Evolutionary conservation across 768 basidiomycete genomes (phyloP).

Genomic region (Leucocoprinus sp.): DNA sequence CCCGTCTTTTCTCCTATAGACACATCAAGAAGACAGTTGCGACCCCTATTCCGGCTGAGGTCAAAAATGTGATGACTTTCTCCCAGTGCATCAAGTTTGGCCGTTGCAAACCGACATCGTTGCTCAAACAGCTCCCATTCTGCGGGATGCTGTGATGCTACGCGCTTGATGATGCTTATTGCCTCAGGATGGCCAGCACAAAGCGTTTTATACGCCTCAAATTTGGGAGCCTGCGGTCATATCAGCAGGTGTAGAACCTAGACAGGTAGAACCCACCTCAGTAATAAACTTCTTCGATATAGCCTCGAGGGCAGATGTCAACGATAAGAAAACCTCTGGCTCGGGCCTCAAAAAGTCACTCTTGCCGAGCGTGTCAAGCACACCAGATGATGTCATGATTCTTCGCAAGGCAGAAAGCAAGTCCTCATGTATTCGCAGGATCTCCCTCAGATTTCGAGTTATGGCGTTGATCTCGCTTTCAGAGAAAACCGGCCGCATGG

Average conservation of each 20-base stretch:
- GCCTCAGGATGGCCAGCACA: conserved; percentile 86
- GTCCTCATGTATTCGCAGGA: conserved; percentile 61
- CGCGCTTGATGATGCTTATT: conserved; percentile 59
- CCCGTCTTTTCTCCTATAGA: conserved; percentile 11
- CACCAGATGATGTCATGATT: conserved; percentile 44
- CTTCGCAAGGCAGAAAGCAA: conserved; percentile 49
- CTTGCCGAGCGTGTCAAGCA: conserved; percentile 26
- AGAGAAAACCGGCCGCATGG: conserved; percentile 39
- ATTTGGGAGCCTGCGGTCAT: conserved; percentile 52
- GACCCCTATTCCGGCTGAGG: conserved; percentile 11
- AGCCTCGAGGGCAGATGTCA: conserved; percentile 37
- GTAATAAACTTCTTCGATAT: conserved; percentile 52
- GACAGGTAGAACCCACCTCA: conserved; percentile 31
- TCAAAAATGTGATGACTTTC: conserved; percentile 8
- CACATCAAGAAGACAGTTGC: conserved; percentile 10
- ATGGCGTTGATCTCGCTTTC: conserved; percentile 49
- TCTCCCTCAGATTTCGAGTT: conserved; percentile 58
- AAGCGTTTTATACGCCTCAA: conserved; percentile 76
- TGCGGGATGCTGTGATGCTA: conserved; percentile 49
- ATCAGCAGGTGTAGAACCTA: not conserved
- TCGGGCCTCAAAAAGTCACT: conserved; percentile 13
- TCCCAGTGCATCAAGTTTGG: conserved; percentile 25
- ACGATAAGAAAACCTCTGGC: conserved; percentile 20
- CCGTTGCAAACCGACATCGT: conserved; percentile 53
- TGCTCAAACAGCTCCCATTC: conserved; percentile 87